Conservation (phyloP, 148 eudicot genomes). For the Arctostaphylos glauca region DNA sequence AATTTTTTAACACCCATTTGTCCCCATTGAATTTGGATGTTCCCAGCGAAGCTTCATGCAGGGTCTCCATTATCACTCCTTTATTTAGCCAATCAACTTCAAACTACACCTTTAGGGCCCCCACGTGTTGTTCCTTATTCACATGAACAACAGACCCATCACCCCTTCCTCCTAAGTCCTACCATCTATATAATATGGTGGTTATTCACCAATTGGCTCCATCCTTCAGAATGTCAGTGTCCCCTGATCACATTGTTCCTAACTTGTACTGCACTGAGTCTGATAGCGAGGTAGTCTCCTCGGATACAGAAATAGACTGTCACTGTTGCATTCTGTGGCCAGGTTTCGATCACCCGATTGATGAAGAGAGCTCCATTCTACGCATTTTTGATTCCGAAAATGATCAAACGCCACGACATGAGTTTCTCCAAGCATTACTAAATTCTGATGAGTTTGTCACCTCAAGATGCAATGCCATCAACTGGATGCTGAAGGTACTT, state of each 20-base stretch:
- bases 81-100: background rate
- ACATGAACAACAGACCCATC: background rate
- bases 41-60: background rate
- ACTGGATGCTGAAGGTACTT: conserved; percentile 18
- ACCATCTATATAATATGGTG: background rate
- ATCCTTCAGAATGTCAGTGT: background rate
- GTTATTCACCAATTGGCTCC: background rate
- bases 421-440: background rate
- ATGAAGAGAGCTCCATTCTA: background rate
- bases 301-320: background rate
- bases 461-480: background rate
- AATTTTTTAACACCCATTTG: background rate
- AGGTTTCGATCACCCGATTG: background rate
- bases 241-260: background rate
- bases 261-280: conserved; percentile 8
- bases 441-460: background rate
- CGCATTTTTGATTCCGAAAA: conserved; percentile 5
- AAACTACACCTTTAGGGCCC: background rate
- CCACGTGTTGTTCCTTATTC: background rate
- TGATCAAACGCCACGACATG: background rate
- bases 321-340: background rate
- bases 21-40: conserved; percentile 3
- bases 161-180: background rate
- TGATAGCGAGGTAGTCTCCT: background rate
- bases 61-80: background rate